A percentile compares a stretch with the other conserved stretches of the same genome.
Conservation (phyloP, 441 rosid genomes). For the Pelargonium australe region DNA sequence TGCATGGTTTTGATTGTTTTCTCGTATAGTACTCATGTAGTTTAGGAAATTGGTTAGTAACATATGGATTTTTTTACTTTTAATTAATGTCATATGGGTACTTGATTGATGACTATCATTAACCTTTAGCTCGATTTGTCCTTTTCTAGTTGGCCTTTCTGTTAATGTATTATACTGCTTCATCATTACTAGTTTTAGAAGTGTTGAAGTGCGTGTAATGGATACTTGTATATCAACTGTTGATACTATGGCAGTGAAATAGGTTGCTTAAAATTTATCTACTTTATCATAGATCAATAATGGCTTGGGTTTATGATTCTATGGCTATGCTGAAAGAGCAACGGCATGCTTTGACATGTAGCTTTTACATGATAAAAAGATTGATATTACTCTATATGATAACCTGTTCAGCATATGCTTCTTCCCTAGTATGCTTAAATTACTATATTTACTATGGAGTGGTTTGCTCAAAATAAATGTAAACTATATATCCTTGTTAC, state of each 20-base stretch:
- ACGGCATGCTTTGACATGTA: too few species aligned
- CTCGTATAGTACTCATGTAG: too few species aligned
- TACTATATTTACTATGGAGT: background rate
- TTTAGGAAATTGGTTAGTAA: background rate
- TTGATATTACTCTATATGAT: background rate
- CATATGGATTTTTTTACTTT: background rate
- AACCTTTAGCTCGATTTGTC: conserved; percentile 1
- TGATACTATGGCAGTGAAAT: background rate
- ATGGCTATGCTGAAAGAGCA: too few species aligned
- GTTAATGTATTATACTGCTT: background rate
- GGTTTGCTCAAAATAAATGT: background rate
- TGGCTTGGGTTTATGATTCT: too few species aligned
- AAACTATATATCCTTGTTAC: background rate
- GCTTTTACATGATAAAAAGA: too few species aligned
- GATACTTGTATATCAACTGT: background rate
- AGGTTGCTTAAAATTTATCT: too few species aligned
- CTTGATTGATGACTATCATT: background rate
- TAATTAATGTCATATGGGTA: background rate
- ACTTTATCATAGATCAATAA: too few species aligned
- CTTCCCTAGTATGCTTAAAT: background rate
- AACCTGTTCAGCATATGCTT: background rate
- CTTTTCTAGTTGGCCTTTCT: background rate
- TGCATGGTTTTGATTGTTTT: too few species aligned
- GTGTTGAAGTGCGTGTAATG: background rate
- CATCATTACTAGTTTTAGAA: background rate